Evolutionary conservation across 306 rosid species (phyloP).

Genomic region (Glycyrrhiza uralensis): DNA sequence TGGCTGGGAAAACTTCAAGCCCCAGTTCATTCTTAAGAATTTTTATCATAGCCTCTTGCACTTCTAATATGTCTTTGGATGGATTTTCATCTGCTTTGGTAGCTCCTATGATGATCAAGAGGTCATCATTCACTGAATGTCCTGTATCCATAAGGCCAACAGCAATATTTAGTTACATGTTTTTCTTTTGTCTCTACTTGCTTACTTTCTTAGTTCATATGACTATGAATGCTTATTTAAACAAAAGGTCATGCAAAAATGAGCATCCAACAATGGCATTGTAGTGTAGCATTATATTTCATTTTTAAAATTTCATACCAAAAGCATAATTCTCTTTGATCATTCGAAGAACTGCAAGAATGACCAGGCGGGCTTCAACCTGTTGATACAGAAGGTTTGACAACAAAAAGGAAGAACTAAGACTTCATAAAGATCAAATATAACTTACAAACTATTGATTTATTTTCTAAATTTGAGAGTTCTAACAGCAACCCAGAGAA

Average conservation of each 20-base stretch:
- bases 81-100: conserved; percentile 44
- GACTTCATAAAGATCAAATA: conserved; percentile 19
- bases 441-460: background rate
- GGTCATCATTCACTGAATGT: conserved; percentile 63
- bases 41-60: conserved; percentile 60
- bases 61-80: conserved; percentile 40
- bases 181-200: background rate
- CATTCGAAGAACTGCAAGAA: conserved; percentile 92
- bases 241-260: background rate
- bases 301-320: conserved; percentile 48
- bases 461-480: background rate
- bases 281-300: background rate
- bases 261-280: conserved; percentile 10
- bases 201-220: background rate
- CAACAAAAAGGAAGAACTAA: conserved; percentile 18
- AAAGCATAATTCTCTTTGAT: conserved; percentile 70
- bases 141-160: conserved; percentile 53
- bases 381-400: conserved; percentile 37
- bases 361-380: conserved; percentile 94
- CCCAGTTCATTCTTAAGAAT: conserved; percentile 75
- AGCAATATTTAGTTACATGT: conserved; percentile 4
- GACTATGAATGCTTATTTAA: background rate
- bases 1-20: conserved; percentile 61
- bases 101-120: conserved; percentile 71
- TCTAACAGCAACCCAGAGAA: background rate